Conservation (phyloP, 768 basidiomycete species). For the Butyriboletus loyo region DNA sequence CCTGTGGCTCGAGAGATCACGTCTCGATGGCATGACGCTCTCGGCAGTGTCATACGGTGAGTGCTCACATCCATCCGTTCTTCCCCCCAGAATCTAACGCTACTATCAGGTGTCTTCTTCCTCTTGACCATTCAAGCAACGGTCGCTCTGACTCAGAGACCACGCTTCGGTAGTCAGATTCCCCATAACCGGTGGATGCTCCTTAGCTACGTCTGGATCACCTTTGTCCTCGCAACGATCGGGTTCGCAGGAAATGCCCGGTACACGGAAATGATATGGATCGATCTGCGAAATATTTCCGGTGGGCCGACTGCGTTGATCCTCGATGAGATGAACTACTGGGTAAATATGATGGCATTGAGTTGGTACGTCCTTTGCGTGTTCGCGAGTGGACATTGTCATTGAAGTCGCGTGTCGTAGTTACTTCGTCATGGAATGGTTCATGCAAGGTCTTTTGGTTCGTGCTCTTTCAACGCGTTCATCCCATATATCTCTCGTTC, state of each 20-base stretch:
- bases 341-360: conserved; percentile 21
- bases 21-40: conserved; percentile 23
- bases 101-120: conserved; percentile 19
- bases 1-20: conserved; percentile 29
- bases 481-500: background rate
- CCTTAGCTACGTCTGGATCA: conserved; percentile 22
- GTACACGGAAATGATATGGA: conserved; percentile 33
- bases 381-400: no score
- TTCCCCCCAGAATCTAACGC: background rate
- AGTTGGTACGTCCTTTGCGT: conserved; percentile 12
- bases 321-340: conserved; percentile 9
- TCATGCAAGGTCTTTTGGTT: conserved; percentile 27
- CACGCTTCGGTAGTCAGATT: background rate
- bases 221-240: conserved; percentile 28
- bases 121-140: conserved; percentile 21
- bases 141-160: conserved; percentile 2
- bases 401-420: conserved; percentile 1
- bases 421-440: conserved; percentile 30
- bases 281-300: conserved; percentile 23
- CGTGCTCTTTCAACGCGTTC: background rate
- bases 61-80: background rate
- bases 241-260: conserved; percentile 23
- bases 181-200: conserved; percentile 6
- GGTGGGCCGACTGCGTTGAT: conserved; percentile 16
- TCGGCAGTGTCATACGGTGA: conserved; percentile 22